Evolutionary conservation across 352 stramenopile genomes (phyloP), one percentile per base, ranked within the genome.

Genomic region (Phytophthora chlamydospora): DNA sequence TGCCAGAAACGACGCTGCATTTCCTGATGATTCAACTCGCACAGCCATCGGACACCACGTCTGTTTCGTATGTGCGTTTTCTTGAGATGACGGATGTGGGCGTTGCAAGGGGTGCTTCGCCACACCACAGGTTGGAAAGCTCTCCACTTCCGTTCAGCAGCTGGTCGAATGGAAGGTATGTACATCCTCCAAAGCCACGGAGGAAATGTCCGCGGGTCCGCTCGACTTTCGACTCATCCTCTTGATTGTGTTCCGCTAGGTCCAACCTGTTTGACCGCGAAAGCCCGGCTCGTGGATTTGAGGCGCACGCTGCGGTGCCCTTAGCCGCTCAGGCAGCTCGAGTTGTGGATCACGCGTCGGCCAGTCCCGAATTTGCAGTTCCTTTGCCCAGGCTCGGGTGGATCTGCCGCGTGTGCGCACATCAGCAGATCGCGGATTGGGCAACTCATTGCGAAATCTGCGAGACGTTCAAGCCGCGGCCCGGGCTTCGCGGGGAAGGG

Each of bases 391-490:
- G 71, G 2, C 65, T 80, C 38, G 81, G 81, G 0, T 90, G 81
- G 81, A 71, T 90, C 17, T 90, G 81, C 44, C 81, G 81, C 8
- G 78, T 90, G 0, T 90, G 81, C 45, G 67, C 77, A 16, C 81
- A 90, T 33, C 81, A 90, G 48, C 81, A 90, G 61, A 70, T 83
- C 24, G 78, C 75, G 43, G 78, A 90, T 32, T 89, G 81, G 81
- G 78, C 80, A 7, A 88, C 78, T 8, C 74, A 88, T 29, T 90
- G 78, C 55, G 81, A 90, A 56, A 81, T 90, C 13, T 90, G 81
- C 38, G 81, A 90, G 47, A 89, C 78, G 0, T 88, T 75, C 0
- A 90, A 88, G 42, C 78, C 81, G 0, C 76, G 68, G 21, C 73
- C 64, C 13, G 77, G 77, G 4, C 65, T 76, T 8, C 71, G 74